These are phyloP conservation scores for Vaccinium corymbosum DNA, from an alignment of 148 eudicot species.

Conservation along the genomic window DNA sequence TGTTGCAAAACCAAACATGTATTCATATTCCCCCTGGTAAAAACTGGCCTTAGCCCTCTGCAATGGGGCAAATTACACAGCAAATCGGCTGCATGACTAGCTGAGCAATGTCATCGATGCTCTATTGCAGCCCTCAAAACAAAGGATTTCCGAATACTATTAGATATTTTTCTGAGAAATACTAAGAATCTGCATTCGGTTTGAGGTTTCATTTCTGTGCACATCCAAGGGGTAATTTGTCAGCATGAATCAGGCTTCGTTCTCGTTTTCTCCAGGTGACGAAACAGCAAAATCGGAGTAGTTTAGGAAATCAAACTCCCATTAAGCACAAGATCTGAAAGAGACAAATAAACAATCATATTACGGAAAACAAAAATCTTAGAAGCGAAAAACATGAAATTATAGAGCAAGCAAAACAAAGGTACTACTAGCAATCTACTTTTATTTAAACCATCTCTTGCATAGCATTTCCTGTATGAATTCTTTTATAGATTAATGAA, in stretches of 20 bases:
- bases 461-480: not conserved
- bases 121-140: not conserved
- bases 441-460: not conserved
- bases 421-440: not conserved
- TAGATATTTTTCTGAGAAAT: not conserved
- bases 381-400: conserved; percentile 1
- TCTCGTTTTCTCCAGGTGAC: not conserved
- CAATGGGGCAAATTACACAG: not conserved
- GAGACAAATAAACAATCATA: not conserved
- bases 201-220: not conserved
- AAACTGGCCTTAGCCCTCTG: not conserved
- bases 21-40: not conserved
- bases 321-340: conserved; percentile 6
- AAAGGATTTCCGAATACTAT: not conserved
- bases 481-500: not conserved
- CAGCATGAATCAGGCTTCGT: conserved; percentile 6
- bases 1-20: not conserved
- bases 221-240: conserved; percentile 3
- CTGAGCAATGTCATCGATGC: not conserved
- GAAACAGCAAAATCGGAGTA: not conserved
- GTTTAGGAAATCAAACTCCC: not conserved
- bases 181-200: not conserved
- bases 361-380: not conserved
- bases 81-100: not conserved
- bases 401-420: not conserved